Evolutionary conservation across 148 eudicot genomes (phyloP), one percentile per base, ranked within the genome.

Genomic region (Diospyros lotus): DNA sequence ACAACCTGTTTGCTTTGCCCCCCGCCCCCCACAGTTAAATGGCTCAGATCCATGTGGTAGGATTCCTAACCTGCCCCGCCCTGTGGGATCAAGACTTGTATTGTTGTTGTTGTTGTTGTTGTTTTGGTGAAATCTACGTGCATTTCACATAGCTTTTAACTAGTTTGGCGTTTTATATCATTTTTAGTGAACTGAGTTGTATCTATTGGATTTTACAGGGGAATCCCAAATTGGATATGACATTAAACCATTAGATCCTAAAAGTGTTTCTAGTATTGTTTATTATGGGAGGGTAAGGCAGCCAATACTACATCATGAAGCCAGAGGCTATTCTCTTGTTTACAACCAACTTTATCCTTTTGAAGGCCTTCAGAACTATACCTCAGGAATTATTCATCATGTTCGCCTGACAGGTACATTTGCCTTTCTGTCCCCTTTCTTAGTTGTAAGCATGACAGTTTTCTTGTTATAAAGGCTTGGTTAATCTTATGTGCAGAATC

Each of bases 371-470:
- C 89, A 86, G 86, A 95, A 95, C 71, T 95, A 95, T 82, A 95
- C 99, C 62, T 95, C 99, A 55, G 99, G 99, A 60, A 93, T 95
- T 51, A 93, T 95, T 52, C 99, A 95, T 80, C 99, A 95, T 75
- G 99, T 87, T 58, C 96, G 88, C 66, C 86, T 95, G 63, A 91
- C 91, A 73, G 99, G 99, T 91, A 83, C 59, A 59, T 9, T 63
- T 48, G 4, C 4, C 52, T 38, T 2, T 44, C 40, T 63, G 28
- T 9, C 28, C 28, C 28, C 28, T 28, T 28, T 28, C 28, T 28
- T 28, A 28, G 0, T 28, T 28, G 28, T 28, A 28, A 28, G 28
- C 28, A 28, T 28, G 28, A 28, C 28, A 28, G 28, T 28, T 28
- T 28, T 28, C 28, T 28, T 28, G 28, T 28, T 28, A 28, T 28